These are phyloP conservation scores for Camellia japonica DNA, from an alignment of 148 eudicot species.

Conservation along the genomic window DNA sequence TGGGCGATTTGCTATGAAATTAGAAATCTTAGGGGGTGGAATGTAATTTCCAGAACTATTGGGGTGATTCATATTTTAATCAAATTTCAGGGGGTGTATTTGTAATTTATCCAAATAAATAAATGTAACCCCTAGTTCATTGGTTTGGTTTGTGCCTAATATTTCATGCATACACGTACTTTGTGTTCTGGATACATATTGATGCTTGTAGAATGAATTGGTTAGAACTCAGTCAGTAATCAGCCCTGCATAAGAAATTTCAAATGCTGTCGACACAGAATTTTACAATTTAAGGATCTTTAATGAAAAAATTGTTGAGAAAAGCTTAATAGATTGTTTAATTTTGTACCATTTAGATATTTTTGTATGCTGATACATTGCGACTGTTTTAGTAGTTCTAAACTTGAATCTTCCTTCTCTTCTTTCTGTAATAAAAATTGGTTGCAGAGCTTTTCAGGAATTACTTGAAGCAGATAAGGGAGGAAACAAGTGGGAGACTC, in stretches of 20 bases:
- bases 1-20: too few relatives aligned
- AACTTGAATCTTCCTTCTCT: background rate
- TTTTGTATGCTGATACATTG: background rate
- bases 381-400: background rate
- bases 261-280: background rate
- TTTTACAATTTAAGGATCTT: too few relatives aligned
- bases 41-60: too few relatives aligned
- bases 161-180: background rate
- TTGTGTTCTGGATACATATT: background rate
- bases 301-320: too few relatives aligned
- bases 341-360: background rate
- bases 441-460: slow-evolving; percentile 79
- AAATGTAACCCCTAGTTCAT: background rate
- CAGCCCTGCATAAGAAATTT: background rate
- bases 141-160: background rate
- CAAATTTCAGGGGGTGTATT: too few relatives aligned
- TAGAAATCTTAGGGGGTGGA: too few relatives aligned
- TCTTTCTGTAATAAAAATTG: background rate
- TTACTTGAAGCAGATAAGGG: slow-evolving; percentile 90
- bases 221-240: background rate
- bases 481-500: slow-evolving; percentile 94
- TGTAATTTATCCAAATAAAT: too few relatives aligned
- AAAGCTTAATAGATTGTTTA: background rate
- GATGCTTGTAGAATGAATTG: background rate
- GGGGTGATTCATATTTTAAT: too few relatives aligned